Conservation (phyloP, 116 monocot species). For the Phalaenopsis hybrid region DNA sequence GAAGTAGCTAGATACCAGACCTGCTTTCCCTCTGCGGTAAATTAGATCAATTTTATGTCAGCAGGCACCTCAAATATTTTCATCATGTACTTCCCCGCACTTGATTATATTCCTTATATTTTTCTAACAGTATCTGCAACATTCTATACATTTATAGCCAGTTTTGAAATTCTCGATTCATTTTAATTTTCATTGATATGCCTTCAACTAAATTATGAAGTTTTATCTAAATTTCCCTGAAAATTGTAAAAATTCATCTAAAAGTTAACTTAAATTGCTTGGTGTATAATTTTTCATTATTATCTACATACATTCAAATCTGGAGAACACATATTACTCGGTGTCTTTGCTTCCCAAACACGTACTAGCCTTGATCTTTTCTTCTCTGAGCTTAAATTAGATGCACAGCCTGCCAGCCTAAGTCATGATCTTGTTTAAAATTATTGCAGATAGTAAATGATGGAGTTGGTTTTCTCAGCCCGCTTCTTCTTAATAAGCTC, state of each 20-base stretch:
- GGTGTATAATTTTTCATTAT: not conserved
- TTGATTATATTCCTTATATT: not conserved
- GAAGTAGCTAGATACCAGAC: too few species aligned
- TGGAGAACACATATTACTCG: not conserved
- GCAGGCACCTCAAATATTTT: not conserved
- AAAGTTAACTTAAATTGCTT: not conserved
- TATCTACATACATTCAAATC: not conserved
- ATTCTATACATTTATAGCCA: not conserved
- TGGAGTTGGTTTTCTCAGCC: slow-evolving; percentile 61
- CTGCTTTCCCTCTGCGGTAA: too few species aligned
- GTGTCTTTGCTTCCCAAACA: not conserved
- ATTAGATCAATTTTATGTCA: not conserved
- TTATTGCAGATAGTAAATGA: slow-evolving; percentile 74
- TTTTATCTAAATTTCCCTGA: not conserved
- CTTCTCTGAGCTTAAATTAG: not conserved
- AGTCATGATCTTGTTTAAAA: not conserved
- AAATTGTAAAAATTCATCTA: not conserved
- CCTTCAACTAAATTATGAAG: not conserved
- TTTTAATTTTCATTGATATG: not conserved
- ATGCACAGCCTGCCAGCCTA: not conserved
- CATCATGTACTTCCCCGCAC: not conserved
- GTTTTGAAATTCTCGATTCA: not conserved
- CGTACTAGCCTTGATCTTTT: not conserved
- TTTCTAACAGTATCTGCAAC: not conserved
- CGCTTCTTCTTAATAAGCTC: slow-evolving; percentile 81